phyloP scores from a whole-genome alignment of 2,329 filamentous ascomycete species.

The Penicillium sp. region DNA sequence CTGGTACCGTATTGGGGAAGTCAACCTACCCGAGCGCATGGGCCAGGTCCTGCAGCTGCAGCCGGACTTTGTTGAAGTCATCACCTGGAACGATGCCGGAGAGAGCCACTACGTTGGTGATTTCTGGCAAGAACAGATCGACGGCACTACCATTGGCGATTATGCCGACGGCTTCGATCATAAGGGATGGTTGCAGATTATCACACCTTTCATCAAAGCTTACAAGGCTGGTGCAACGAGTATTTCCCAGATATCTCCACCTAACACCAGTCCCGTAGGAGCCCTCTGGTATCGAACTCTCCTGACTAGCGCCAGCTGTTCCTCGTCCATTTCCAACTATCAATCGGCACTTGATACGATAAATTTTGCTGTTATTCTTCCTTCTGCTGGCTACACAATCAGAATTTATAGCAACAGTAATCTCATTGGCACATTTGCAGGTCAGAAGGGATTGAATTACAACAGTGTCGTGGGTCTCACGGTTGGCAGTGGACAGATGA shows the following conservation, averaged over 20 bases:
- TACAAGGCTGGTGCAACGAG: conserved; percentile 35
- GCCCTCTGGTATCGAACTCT: conserved; percentile 29
- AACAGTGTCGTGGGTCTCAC: not conserved
- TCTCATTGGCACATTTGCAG: not conserved
- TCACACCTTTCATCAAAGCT: conserved; percentile 38
- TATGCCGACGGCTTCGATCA: conserved; percentile 37
- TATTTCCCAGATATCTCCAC: conserved; percentile 15
- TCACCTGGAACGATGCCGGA: conserved; percentile 44
- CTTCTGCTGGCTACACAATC: not conserved
- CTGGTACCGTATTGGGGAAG: conserved; percentile 38
- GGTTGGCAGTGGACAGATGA: not conserved
- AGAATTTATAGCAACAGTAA: not conserved
- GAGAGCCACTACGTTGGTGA: conserved; percentile 45
- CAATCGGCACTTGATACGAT: not conserved
- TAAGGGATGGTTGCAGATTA: conserved; percentile 36
- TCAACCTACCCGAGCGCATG: conserved; percentile 37
- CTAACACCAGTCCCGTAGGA: conserved; percentile 19
- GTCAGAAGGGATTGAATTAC: not conserved
- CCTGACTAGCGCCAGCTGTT: not conserved
- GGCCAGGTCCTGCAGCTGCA: conserved; percentile 31
- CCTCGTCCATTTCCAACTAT: not conserved
- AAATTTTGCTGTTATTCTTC: not conserved
- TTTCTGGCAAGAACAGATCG: conserved; percentile 33
- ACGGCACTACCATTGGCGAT: conserved; percentile 24
- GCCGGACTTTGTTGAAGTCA: conserved; percentile 42